A percentile compares a stretch with the other conserved stretches of the same genome.
These are phyloP conservation scores for Nitzschia putrida DNA, from an alignment of 108 stramenopile genomes.

Conservation along the genomic window DNA sequence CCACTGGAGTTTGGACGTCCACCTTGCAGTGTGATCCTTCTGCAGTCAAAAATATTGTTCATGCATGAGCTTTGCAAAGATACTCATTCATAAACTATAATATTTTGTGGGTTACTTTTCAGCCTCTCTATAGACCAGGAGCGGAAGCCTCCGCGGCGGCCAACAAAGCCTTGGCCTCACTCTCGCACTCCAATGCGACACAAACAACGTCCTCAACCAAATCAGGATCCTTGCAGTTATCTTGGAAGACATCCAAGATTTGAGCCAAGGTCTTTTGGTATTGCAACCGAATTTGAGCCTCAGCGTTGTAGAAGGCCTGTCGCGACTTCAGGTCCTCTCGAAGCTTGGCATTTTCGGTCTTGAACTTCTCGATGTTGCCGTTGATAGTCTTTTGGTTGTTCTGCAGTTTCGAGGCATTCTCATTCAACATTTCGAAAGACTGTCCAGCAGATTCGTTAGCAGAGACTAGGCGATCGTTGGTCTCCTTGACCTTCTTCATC, in stretches of 20 bases:
- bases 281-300: constrained; percentile 52
- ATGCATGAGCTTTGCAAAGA: too few species aligned
- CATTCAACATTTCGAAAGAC: constrained; percentile 57
- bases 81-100: too few species aligned
- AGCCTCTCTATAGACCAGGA: constrained; percentile 32
- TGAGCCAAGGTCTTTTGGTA: constrained; percentile 58
- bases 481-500: constrained; percentile 57
- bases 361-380: constrained; percentile 47
- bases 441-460: constrained; percentile 60
- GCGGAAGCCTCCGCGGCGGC: constrained; percentile 45
- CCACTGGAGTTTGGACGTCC: too few species aligned
- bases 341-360: constrained; percentile 41
- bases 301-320: constrained; percentile 54
- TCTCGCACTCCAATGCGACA: constrained; percentile 45
- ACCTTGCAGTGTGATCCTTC: too few species aligned
- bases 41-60: too few species aligned
- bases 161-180: constrained; percentile 46
- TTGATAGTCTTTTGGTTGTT: constrained; percentile 40
- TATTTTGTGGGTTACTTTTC: too few species aligned
- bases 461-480: constrained; percentile 52
- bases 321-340: constrained; percentile 58
- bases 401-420: constrained; percentile 46
- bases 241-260: constrained; percentile 57
- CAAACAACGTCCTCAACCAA: constrained; percentile 59
- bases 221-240: constrained; percentile 53